Conservation (phyloP, 1,139 yeast species). For the Candida sp. region DNA sequence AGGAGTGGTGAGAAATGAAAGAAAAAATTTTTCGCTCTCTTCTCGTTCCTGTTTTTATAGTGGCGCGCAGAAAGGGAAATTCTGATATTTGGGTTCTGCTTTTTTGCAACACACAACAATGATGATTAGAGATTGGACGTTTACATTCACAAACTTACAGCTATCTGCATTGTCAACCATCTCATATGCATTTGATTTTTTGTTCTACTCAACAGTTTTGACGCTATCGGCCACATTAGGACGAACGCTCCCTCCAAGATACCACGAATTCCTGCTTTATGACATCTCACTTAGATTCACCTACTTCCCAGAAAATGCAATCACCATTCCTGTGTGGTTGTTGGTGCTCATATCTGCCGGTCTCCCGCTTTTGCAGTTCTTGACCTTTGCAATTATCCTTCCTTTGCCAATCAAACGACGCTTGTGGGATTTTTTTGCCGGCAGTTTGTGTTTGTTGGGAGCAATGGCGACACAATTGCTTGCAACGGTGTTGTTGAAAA, state of each 20-base stretch:
- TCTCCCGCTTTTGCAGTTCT: constrained; percentile 35
- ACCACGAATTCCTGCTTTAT: constrained; percentile 42
- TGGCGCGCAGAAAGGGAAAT: background rate
- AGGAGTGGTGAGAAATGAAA: background rate
- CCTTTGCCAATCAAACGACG: constrained; percentile 25
- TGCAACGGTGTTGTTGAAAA: constrained; percentile 47
- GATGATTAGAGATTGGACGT: constrained; percentile 14
- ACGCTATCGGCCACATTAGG: constrained; percentile 35
- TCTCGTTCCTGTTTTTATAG: background rate
- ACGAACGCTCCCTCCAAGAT: constrained; percentile 34
- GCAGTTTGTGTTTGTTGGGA: constrained; percentile 40
- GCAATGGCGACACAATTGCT: constrained; percentile 43
- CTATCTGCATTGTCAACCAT: constrained; percentile 27
- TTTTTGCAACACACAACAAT: background rate
- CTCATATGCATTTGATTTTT: constrained; percentile 44
- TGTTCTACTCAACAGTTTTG: constrained; percentile 26
- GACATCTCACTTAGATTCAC: constrained; percentile 35
- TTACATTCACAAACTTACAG: constrained; percentile 9
- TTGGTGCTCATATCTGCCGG: constrained; percentile 31
- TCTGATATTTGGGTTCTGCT: background rate
- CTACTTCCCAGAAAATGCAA: constrained; percentile 34
- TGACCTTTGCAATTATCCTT: constrained; percentile 23
- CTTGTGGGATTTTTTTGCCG: constrained; percentile 47
- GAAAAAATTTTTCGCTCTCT: background rate
- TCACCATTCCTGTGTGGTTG: constrained; percentile 34